Conservation (phyloP, 2,329 filamentous ascomycete genomes). For the Raffaelea ambrosiae region DNA sequence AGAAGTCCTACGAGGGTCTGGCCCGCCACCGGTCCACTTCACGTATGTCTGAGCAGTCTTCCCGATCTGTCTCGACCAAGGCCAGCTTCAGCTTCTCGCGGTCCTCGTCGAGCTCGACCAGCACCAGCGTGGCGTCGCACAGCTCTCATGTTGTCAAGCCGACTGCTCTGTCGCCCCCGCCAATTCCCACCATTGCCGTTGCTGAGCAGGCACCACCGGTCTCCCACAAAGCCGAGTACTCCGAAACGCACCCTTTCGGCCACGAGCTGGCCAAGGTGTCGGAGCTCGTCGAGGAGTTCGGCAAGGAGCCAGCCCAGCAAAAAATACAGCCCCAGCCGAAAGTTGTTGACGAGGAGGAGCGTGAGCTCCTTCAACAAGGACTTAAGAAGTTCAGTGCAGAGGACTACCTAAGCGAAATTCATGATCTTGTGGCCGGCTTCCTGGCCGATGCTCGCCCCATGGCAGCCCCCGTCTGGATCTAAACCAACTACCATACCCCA, state of each 20-base stretch:
- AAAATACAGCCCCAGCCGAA: slow-evolving; percentile 28
- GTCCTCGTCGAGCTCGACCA: slow-evolving; percentile 47
- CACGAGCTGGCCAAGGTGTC: slow-evolving; percentile 86
- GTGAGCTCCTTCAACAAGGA: slow-evolving; percentile 59
- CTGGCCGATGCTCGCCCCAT: slow-evolving; percentile 34
- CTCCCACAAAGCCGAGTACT: slow-evolving; percentile 29
- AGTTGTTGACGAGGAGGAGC: slow-evolving; percentile 65
- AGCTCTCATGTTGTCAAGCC: slow-evolving; percentile 11
- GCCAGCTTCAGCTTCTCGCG: slow-evolving; percentile 47
- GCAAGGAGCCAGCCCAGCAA: slow-evolving; percentile 33
- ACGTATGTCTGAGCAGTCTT: slow-evolving; percentile 46
- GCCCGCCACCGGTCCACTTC: slow-evolving; percentile 33
- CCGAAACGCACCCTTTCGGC: slow-evolving; percentile 65
- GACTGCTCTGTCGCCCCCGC: slow-evolving; percentile 4
- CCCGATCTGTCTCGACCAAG: slow-evolving; percentile 46
- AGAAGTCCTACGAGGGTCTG: slow-evolving; percentile 68
- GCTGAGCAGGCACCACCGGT: slow-evolving; percentile 15
- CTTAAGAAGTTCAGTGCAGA: slow-evolving; percentile 67
- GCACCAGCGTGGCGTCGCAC: slow-evolving; percentile 33
- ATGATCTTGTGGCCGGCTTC: slow-evolving; percentile 56
- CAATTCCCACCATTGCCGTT: slow-evolving; percentile 10
- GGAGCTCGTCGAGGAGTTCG: slow-evolving; percentile 86
- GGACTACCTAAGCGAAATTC: slow-evolving; percentile 78
- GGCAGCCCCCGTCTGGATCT: slow-evolving; percentile 40
- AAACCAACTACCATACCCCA: slow-evolving; percentile 3